A percentile compares a stretch with the other conserved stretches of the same genome.
phyloP scores from a whole-genome alignment of 176 grass and related monocot genomes.

The Carex pumila region DNA sequence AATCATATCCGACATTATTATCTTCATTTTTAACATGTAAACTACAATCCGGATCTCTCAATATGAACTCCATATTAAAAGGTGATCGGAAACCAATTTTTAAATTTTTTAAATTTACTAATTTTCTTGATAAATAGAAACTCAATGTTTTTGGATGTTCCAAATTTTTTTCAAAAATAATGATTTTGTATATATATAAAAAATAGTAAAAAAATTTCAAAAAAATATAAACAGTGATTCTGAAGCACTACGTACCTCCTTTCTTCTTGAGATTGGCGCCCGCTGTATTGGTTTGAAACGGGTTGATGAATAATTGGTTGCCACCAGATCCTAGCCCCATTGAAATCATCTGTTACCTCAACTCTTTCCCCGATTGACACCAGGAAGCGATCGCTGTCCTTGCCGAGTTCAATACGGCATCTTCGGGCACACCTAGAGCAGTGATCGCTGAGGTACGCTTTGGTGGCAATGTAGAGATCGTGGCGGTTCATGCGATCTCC shows the following conservation, averaged over 20 bases:
- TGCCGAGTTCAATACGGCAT: conserved; percentile 17
- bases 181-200: too few species aligned
- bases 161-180: too few species aligned
- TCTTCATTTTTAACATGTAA: too few species aligned
- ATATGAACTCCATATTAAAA: too few species aligned
- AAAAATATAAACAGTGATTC: too few species aligned
- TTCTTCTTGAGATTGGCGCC: neutral
- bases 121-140: too few species aligned
- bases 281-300: neutral
- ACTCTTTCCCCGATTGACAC: conserved; percentile 4
- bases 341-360: conserved; percentile 26
- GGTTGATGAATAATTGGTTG: neutral
- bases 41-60: too few species aligned
- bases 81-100: too few species aligned
- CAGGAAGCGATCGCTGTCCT: conserved; percentile 6
- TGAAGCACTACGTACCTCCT: neutral
- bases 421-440: neutral
- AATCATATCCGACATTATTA: too few species aligned
- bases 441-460: conserved; percentile 24
- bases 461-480: conserved; percentile 10
- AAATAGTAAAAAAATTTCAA: too few species aligned
- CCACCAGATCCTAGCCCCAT: conserved; percentile 22
- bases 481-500: conserved; percentile 13
- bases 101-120: too few species aligned
- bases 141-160: too few species aligned